phyloP scores from a whole-genome alignment of 2,329 filamentous ascomycete species.

The Hypoxylon sp. region DNA sequence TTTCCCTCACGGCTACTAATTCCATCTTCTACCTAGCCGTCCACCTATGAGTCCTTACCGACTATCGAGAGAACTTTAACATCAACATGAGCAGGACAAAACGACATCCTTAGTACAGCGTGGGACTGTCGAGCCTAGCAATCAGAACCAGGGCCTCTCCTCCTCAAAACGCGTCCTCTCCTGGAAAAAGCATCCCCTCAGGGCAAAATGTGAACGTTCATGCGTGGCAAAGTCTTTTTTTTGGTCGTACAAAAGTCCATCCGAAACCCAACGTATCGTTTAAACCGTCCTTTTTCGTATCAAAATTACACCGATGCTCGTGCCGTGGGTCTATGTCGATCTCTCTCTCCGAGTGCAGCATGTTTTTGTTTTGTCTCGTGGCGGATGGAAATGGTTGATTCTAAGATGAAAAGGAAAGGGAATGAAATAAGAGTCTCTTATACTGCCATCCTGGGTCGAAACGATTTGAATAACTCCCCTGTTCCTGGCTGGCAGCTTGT shows the following conservation, averaged over 20 bases:
- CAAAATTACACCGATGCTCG: slow-evolving; percentile 46
- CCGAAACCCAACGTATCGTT: slow-evolving; percentile 33
- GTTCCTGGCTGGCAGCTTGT: slow-evolving; percentile 34
- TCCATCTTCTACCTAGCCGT: neutral
- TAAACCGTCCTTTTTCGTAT: slow-evolving; percentile 37
- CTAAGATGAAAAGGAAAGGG: neutral
- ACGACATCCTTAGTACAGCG: neutral
- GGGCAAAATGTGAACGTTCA: slow-evolving; percentile 26
- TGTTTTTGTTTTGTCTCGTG: slow-evolving; percentile 43
- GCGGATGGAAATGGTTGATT: slow-evolving; percentile 8
- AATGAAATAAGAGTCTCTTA: slow-evolving; percentile 36
- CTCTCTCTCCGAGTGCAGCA: slow-evolving; percentile 41
- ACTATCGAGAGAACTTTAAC: neutral
- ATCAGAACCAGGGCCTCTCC: neutral
- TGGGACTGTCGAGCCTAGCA: neutral
- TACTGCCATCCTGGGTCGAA: slow-evolving; percentile 45
- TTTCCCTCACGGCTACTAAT: neutral
- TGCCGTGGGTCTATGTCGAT: slow-evolving; percentile 45
- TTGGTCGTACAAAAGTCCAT: slow-evolving; percentile 38
- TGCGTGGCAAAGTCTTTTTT: slow-evolving; percentile 30
- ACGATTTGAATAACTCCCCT: slow-evolving; percentile 17
- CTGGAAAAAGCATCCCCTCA: slow-evolving; percentile 1
- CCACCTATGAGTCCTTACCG: neutral
- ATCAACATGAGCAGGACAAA: neutral
- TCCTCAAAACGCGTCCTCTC: too few species aligned